Conservation (phyloP, 306 rosid species). For the Prinsepia uniflora region DNA sequence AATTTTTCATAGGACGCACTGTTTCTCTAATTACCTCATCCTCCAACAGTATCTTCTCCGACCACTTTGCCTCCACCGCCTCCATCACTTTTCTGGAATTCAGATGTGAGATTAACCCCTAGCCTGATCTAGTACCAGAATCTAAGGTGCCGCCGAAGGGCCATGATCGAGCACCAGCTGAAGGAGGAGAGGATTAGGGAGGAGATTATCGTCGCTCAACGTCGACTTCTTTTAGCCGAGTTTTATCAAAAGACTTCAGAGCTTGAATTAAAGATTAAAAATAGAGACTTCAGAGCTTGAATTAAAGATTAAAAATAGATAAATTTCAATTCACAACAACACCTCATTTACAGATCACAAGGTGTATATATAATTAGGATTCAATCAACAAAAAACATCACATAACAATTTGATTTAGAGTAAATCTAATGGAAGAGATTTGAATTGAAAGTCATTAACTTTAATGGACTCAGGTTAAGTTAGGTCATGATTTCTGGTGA, state of each 20-base stretch:
- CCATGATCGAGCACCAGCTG: slow-evolving; percentile 23
- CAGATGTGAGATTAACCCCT: not conserved
- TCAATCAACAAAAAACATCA: not conserved
- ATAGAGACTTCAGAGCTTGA: not conserved
- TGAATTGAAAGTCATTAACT: not conserved
- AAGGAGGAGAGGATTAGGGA: slow-evolving; percentile 46
- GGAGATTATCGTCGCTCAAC: slow-evolving; percentile 36
- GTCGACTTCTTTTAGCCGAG: slow-evolving; percentile 27
- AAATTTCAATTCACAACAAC: slow-evolving; percentile 1
- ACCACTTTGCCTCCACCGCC: not conserved
- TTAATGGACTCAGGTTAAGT: not conserved
- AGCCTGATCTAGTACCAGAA: not conserved
- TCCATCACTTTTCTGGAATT: slow-evolving; percentile 6
- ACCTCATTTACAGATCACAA: not conserved
- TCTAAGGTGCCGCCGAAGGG: not conserved
- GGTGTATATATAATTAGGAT: not conserved
- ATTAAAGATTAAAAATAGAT: not conserved
- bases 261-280: too few relatives aligned
- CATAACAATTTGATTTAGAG: not conserved
- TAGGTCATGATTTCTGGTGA: slow-evolving; percentile 8
- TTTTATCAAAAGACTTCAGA: not conserved
- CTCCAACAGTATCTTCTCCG: not conserved
- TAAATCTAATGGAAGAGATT: not conserved
- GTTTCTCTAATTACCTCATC: not conserved
- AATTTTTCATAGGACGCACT: slow-evolving; percentile 9